A percentile compares a stretch with the other conserved stretches of the same genome.
These are phyloP conservation scores for Rhododendron ovatum DNA, from an alignment of 148 eudicot species.

Conservation along the genomic window DNA sequence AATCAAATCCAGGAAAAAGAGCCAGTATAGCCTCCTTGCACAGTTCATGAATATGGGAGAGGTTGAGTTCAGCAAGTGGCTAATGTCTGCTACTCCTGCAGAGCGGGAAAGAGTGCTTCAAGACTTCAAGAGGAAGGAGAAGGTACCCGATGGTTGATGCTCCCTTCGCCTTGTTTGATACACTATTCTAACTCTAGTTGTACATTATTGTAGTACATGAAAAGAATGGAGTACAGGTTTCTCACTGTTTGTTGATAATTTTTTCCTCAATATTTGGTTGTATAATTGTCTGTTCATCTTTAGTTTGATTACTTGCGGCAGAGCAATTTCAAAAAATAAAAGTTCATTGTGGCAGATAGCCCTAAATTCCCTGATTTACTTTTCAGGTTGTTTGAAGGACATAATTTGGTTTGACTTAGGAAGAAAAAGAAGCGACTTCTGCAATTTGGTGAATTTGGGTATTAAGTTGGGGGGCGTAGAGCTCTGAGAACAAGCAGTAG, in stretches of 20 bases:
- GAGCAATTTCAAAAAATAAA: background rate
- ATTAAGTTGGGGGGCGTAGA: background rate
- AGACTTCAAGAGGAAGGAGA: background rate
- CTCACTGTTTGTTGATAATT: background rate
- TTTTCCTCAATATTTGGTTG: background rate
- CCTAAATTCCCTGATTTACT: background rate
- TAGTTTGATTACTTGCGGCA: background rate
- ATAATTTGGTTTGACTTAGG: background rate
- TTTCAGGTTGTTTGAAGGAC: background rate
- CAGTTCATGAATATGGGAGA: conserved; percentile 8
- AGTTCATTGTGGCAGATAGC: background rate
- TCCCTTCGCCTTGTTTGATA: background rate
- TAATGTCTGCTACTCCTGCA: background rate
- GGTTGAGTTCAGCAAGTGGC: conserved; percentile 3
- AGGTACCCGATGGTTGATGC: background rate
- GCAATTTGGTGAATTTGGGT: background rate
- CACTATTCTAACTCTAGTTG: background rate
- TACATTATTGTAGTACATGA: background rate
- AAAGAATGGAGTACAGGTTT: background rate
- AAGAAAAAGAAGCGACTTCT: background rate
- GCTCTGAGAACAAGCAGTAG: background rate
- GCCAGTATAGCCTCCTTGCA: conserved; percentile 4
- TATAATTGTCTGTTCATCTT: background rate
- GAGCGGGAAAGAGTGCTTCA: background rate
- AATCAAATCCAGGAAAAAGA: background rate